Conservation (phyloP, 495 filamentous ascomycete genomes). For the Xeromyces bisporus region DNA sequence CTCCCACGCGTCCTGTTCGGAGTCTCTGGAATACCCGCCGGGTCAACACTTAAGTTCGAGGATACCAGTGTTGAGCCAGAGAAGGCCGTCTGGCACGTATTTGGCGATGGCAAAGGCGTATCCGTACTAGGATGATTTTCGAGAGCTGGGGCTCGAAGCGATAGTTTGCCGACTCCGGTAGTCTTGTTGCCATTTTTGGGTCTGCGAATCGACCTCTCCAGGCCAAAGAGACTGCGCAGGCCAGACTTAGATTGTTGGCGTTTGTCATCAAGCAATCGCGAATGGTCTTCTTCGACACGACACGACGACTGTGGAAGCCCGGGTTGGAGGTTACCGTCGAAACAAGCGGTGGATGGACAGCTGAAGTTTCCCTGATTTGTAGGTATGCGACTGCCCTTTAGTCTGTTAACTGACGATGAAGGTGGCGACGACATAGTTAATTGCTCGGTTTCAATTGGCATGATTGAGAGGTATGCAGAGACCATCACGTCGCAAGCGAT, state of each 20-base stretch:
- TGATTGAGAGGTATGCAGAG: no score
- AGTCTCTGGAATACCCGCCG: conserved; percentile 7
- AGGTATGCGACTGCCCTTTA: no score
- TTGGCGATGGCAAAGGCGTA: conserved; percentile 12
- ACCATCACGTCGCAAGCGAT: no score
- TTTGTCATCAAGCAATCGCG: no score
- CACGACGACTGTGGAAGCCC: no score
- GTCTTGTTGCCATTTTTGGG: conserved; percentile 14
- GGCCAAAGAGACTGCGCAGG: conserved; percentile 23
- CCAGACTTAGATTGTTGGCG: conserved; percentile 25
- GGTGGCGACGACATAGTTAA: no score
- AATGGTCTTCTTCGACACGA: no score
- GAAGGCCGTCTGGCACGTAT: conserved; percentile 8
- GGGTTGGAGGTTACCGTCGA: no score
- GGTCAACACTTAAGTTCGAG: conserved; percentile 11
- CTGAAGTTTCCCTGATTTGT: no score
- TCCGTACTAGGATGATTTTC: conserved; percentile 6
- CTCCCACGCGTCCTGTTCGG: conserved; percentile 10
- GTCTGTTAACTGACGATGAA: no score
- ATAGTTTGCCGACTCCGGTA: conserved; percentile 18
- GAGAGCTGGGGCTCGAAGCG: conserved; percentile 4
- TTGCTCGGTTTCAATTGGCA: no score
- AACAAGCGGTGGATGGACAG: no score
- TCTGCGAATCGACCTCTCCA: conserved; percentile 18
- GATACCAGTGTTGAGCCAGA: conserved; percentile 13